Base-by-base conservation (phyloP, 495 filamentous ascomycete genomes). In the Hamigera avellanea region DNA sequence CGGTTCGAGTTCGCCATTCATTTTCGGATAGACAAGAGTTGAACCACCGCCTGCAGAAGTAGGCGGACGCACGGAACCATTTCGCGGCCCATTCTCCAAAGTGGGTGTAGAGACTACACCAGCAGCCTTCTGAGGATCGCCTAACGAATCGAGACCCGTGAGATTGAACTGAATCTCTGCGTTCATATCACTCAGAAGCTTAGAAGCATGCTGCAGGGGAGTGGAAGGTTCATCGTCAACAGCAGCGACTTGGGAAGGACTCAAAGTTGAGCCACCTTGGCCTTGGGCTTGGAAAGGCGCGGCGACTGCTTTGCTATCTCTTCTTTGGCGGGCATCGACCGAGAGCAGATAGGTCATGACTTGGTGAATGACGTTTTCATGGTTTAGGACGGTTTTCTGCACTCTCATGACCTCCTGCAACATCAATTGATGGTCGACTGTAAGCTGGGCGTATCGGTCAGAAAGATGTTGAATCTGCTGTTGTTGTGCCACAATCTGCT, bases 341-440 rank as follows among this genome's bases (percentile, higher is more conserved):
- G 69, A 70, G 35, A 80, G 72, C 36, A 86, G 50, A 43, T 78
- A 81, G 41, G 52, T 79, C 76, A 86, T 81, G 14, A 86, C 70
- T 41, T 79, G 76, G 39, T 80, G 74, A 56, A 86, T 83, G 33
- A 80, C 77, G 43, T 78, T 71, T 47, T 83, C 80, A 46, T 84
- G 86, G 39, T 86, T 85, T 47, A 86, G 73, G 15, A 95, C 79
- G 18, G 83, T 81, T 60, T 95, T 94, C 53, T 95, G 89, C 41
- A 95, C 69, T 25, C 79, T 75, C 41, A 93, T 73, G 29, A 93
- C 67, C 56, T 98, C 86, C 52, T 91, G 83, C 35, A 94, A 64
- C 41, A 95, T 80, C 41, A 91, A 71, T 42, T 83, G 76, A 48
- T 95, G 87, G 39, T 88, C 83, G 37, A 87, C 80, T 28, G 78